These are phyloP conservation scores for Mycena latifolia DNA, from an alignment of 768 basidiomycete species.

Conservation along the genomic window DNA sequence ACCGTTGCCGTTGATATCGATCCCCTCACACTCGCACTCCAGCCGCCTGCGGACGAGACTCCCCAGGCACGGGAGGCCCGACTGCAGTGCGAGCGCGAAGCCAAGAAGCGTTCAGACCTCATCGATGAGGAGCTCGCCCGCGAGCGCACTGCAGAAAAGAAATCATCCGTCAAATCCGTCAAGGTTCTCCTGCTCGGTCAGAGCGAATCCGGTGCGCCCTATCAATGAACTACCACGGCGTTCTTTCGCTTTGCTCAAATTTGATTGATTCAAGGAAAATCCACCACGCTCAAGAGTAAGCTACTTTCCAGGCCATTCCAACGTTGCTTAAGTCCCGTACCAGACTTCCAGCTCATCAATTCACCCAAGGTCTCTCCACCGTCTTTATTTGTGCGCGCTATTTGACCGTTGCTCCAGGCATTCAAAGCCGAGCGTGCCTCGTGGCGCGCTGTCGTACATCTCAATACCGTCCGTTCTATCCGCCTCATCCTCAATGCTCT, in stretches of 20 bases:
- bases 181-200: slow-evolving; percentile 60
- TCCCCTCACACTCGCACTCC: slow-evolving; percentile 53
- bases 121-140: slow-evolving; percentile 58
- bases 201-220: slow-evolving; percentile 64
- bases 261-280: slow-evolving; percentile 55
- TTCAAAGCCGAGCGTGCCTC: slow-evolving; percentile 58
- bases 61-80: slow-evolving; percentile 45
- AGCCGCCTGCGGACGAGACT: slow-evolving; percentile 52
- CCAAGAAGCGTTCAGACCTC: slow-evolving; percentile 55
- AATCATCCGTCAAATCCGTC: slow-evolving; percentile 48
- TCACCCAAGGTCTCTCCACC: slow-evolving; percentile 49
- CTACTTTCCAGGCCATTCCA: slow-evolving; percentile 2
- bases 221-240: neutral
- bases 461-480: slow-evolving; percentile 63
- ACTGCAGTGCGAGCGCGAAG: slow-evolving; percentile 51
- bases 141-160: slow-evolving; percentile 52
- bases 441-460: slow-evolving; percentile 62
- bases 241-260: neutral
- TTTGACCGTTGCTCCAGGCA: slow-evolving; percentile 33
- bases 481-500: slow-evolving; percentile 52
- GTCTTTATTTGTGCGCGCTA: neutral
- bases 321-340: neutral
- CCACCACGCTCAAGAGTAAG: slow-evolving; percentile 70
- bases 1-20: slow-evolving; percentile 43
- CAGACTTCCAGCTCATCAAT: slow-evolving; percentile 58